These are phyloP conservation scores for Physcia stellaris DNA, from an alignment of 495 filamentous ascomycete genomes.

Conservation along the genomic window DNA sequence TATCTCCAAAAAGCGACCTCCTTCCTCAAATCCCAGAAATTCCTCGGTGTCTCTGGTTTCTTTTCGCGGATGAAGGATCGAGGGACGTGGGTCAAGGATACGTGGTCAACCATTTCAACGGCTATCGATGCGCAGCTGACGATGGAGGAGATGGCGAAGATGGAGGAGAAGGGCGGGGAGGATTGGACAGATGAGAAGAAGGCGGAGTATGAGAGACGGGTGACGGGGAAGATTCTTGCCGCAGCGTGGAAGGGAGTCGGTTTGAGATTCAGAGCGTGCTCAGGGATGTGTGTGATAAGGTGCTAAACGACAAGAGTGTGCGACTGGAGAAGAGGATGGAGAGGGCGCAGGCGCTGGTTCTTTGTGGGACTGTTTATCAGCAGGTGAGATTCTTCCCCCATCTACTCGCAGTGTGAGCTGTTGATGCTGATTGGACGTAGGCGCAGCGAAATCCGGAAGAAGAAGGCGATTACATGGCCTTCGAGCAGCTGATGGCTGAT, in stretches of 20 bases:
- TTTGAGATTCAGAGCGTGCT: conserved; percentile 97
- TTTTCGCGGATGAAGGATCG: conserved; percentile 91
- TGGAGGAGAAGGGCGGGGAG: conserved; percentile 89
- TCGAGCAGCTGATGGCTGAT: conserved; percentile 95
- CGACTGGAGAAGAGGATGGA: conserved; percentile 74
- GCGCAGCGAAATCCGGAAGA: conserved; percentile 86
- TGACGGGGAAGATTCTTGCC: conserved; percentile 97
- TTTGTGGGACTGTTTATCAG: conserved; percentile 75
- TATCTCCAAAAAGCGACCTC: conserved; percentile 79
- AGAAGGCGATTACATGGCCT: conserved; percentile 97
- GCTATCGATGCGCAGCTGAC: conserved; percentile 98
- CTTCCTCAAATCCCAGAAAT: conserved; percentile 89
- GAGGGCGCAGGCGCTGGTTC: conserved; percentile 73
- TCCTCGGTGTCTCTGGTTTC: conserved; percentile 91
- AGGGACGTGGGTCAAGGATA: conserved; percentile 90
- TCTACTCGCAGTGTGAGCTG: background rate
- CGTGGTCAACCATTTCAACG: conserved; percentile 91
- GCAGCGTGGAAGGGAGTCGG: conserved; percentile 92
- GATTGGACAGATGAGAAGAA: conserved; percentile 99
- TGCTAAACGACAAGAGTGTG: conserved; percentile 67
- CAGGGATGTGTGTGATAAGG: conserved; percentile 68
- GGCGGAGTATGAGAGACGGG: conserved; percentile 85
- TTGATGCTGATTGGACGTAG: conserved; percentile 31
- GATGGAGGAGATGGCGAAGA: conserved; percentile 97
- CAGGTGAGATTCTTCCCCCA: conserved; percentile 43